Percentiles rank a stretch among this genome's conserved stretches.
phyloP scores from a whole-genome alignment of 164 flowering plant species.

The Paratinospora sagittata region DNA sequence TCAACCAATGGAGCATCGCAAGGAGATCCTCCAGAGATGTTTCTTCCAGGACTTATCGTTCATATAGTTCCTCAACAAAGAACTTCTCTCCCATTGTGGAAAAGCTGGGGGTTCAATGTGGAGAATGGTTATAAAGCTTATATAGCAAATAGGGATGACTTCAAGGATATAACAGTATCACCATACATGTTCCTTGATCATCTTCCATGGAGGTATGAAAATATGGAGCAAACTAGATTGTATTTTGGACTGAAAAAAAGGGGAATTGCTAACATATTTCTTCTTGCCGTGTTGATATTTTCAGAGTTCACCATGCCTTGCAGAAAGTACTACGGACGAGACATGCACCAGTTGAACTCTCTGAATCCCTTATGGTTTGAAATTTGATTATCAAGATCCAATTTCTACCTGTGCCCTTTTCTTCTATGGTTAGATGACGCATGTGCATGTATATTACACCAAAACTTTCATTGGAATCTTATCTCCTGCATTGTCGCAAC shows the following conservation, averaged over 20 bases:
- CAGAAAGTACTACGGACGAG: constrained; percentile 39
- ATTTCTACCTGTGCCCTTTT: neutral
- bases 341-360: constrained; percentile 13
- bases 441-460: neutral
- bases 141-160: constrained; percentile 51
- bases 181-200: constrained; percentile 86
- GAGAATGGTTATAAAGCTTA: constrained; percentile 42
- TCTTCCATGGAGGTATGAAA: constrained; percentile 85
- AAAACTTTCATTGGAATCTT: neutral
- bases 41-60: constrained; percentile 65
- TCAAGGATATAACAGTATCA: constrained; percentile 61
- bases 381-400: neutral
- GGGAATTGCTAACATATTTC: neutral
- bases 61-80: constrained; percentile 48
- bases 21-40: constrained; percentile 47
- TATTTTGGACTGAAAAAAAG: neutral
- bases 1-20: constrained; percentile 25
- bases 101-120: constrained; percentile 32
- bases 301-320: constrained; percentile 64
- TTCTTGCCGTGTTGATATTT: constrained; percentile 9
- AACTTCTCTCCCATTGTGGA: constrained; percentile 29
- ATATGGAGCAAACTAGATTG: neutral
- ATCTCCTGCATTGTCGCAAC: too few relatives aligned
- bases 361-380: constrained; percentile 35
- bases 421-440: neutral